Conservation (phyloP, 768 basidiomycete genomes). For the Cantharellus anzutake region DNA sequence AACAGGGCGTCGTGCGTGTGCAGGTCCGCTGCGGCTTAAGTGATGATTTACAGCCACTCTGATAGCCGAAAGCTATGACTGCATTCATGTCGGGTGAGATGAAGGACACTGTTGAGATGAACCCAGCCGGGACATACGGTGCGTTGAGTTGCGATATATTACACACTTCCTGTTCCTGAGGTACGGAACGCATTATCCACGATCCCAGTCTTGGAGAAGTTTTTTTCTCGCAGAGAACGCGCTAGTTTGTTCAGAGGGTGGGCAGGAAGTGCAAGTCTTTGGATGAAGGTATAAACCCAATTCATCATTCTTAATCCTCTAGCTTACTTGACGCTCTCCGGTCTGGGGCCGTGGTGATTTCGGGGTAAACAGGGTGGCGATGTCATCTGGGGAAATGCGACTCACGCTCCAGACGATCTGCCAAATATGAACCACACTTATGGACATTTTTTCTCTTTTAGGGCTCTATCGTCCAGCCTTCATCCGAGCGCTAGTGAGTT, state of each 20-base stretch:
- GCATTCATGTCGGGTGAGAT: constrained; percentile 94
- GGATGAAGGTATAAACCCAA: constrained; percentile 52
- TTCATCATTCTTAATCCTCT: neutral
- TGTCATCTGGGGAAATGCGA: constrained; percentile 60
- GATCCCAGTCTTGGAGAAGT: constrained; percentile 50
- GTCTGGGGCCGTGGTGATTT: neutral
- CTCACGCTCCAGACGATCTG: constrained; percentile 65
- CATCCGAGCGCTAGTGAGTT: neutral
- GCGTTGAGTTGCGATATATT: constrained; percentile 7
- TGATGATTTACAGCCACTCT: neutral
- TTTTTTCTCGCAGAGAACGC: constrained; percentile 81
- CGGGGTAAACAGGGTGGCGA: constrained; percentile 43
- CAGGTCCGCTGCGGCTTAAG: neutral
- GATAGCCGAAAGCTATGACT: constrained; percentile 82
- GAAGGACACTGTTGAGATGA: constrained; percentile 78
- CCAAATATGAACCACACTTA: constrained; percentile 30
- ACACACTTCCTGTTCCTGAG: neutral
- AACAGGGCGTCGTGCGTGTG: neutral
- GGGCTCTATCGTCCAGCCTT: neutral
- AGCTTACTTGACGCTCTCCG: neutral
- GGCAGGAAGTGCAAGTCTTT: constrained; percentile 87
- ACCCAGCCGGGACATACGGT: constrained; percentile 66
- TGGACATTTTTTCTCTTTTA: constrained; percentile 72
- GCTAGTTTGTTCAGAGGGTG: constrained; percentile 83
- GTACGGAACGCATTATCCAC: constrained; percentile 12